Evolutionary conservation across 805 yeast genomes (phyloP).

Genomic region (Hanseniaspora singularis): DNA sequence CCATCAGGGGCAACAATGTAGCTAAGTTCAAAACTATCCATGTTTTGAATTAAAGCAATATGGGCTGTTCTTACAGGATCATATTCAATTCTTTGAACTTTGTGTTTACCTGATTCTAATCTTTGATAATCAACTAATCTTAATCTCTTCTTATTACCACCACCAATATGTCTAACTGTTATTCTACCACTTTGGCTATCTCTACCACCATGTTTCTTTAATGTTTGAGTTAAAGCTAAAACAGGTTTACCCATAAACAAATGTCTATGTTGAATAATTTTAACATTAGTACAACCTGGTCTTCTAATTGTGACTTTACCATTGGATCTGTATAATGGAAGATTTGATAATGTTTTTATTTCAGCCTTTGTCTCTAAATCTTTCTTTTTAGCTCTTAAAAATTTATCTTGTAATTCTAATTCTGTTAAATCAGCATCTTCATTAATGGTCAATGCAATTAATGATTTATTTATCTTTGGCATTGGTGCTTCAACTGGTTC

Average conservation of each 20-base stretch:
- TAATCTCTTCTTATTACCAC: conserved; percentile 84
- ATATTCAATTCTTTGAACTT: conserved; percentile 79
- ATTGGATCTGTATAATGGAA: conserved; percentile 6
- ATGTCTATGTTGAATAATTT: conserved; percentile 44
- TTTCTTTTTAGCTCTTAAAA: conserved; percentile 8
- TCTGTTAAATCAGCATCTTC: conserved; percentile 6
- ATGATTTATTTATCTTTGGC: conserved; percentile 10
- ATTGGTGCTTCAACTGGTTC: too few species aligned
- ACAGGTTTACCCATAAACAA: conserved; percentile 78
- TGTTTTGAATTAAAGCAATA: conserved; percentile 69
- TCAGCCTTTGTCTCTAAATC: conserved; percentile 12
- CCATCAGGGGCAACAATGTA: conserved; percentile 90
- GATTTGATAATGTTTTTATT: conserved; percentile 3
- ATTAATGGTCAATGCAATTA: conserved; percentile 3
- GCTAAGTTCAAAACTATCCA: conserved; percentile 47
- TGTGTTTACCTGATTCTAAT: conserved; percentile 53
- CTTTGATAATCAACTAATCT: conserved; percentile 73
- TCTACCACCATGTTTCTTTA: conserved; percentile 72
- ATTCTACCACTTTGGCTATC: conserved; percentile 68
- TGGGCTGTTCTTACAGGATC: conserved; percentile 93
- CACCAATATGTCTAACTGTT: conserved; percentile 91
- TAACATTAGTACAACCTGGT: conserved; percentile 43
- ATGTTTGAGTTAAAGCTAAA: conserved; percentile 59
- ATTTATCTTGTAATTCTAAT: conserved; percentile 9
- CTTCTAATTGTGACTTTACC: conserved; percentile 15